These are phyloP conservation scores for Gamarada debralockiae DNA, from an alignment of 495 filamentous ascomycete species.

Conservation along the genomic window DNA sequence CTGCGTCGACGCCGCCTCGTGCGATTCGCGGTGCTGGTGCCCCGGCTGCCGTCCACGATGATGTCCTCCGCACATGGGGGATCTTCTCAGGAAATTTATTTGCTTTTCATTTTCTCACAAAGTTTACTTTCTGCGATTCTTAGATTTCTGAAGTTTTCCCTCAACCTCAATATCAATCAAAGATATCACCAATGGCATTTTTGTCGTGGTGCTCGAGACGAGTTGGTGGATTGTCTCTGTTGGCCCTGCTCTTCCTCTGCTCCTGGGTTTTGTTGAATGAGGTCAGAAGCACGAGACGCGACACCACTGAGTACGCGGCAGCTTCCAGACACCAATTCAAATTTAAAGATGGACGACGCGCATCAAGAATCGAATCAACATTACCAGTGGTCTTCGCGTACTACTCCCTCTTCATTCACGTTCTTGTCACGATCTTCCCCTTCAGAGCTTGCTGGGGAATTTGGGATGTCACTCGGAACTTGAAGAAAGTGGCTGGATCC, in stretches of 20 bases:
- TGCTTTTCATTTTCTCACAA: too few species aligned
- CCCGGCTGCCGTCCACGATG: too few species aligned
- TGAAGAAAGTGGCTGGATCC: not conserved
- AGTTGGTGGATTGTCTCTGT: conserved; percentile 44
- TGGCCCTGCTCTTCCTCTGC: conserved; percentile 36
- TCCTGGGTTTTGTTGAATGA: conserved; percentile 45
- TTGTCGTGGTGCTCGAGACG: conserved; percentile 44
- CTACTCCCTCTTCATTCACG: conserved; percentile 50
- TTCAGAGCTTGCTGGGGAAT: conserved; percentile 52
- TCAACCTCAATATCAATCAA: too few species aligned
- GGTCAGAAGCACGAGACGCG: conserved; percentile 19
- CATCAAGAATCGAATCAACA: too few species aligned
- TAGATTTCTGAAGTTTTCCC: too few species aligned
- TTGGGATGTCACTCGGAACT: conserved; percentile 36
- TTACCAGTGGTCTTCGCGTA: conserved; percentile 30
- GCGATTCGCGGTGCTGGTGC: too few species aligned
- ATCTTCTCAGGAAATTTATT: too few species aligned
- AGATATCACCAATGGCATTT: conserved; percentile 49
- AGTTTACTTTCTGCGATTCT: too few species aligned
- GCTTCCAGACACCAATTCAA: too few species aligned
- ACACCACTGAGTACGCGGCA: too few species aligned
- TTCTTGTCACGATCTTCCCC: conserved; percentile 49
- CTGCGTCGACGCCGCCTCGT: too few species aligned
- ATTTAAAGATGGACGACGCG: not conserved
- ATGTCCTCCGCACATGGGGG: too few species aligned